These are phyloP conservation scores for Gossypium anomalum DNA, from an alignment of 345 rosid species.

Conservation along the genomic window DNA sequence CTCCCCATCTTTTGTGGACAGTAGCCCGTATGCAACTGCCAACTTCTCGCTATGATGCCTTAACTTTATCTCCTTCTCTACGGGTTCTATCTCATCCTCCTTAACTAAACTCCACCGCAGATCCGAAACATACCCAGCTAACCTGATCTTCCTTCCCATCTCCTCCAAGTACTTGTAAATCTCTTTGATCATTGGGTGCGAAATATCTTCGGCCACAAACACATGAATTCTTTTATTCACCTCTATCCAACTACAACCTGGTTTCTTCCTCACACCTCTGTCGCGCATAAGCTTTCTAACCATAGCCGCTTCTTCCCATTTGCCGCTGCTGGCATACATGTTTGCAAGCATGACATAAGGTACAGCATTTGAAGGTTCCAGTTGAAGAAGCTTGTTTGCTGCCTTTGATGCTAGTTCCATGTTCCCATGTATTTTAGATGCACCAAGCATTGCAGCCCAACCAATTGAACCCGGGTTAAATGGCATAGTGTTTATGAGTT, in stretches of 20 bases:
- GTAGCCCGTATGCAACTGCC: conserved; percentile 79
- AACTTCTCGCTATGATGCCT: conserved; percentile 87
- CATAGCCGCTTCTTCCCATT: conserved; percentile 65
- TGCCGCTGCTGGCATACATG: conserved; percentile 58
- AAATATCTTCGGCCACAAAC: conserved; percentile 80
- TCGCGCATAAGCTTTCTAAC: conserved; percentile 74
- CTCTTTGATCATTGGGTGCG: conserved; percentile 71
- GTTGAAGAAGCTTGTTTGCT: conserved; percentile 49
- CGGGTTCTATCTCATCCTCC: conserved; percentile 46
- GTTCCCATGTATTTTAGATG: conserved; percentile 70
- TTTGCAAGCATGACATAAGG: conserved; percentile 86
- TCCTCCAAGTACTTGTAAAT: conserved; percentile 56
- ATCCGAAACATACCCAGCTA: conserved; percentile 71
- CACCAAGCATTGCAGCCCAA: conserved; percentile 86
- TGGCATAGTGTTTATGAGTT: conserved; percentile 69
- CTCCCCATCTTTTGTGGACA: conserved; percentile 57
- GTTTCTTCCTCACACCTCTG: conserved; percentile 72
- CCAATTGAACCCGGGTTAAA: conserved; percentile 49
- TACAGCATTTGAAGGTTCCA: conserved; percentile 70
- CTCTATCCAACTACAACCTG: conserved; percentile 93
- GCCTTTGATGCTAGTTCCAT: conserved; percentile 65
- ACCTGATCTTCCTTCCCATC: conserved; percentile 58
- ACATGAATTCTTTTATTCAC: conserved; percentile 55
- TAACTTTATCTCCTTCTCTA: conserved; percentile 58
- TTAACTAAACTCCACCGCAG: conserved; percentile 63